These are phyloP conservation scores for Parmelia sp. DNA, from an alignment of 495 filamentous ascomycete species.

Conservation along the genomic window DNA sequence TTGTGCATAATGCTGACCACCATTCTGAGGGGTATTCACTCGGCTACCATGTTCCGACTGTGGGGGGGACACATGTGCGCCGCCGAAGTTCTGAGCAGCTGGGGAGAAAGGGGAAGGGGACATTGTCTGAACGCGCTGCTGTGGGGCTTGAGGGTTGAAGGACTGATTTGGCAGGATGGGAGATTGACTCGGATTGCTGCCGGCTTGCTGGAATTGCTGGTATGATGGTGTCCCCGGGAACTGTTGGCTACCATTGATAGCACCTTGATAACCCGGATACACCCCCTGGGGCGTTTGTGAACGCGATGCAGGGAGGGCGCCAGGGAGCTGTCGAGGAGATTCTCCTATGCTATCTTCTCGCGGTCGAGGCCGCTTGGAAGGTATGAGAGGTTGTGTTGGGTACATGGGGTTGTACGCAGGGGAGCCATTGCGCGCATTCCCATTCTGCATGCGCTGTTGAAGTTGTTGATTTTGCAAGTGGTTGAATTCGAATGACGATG, in stretches of 20 bases:
- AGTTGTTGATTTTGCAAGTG: slow-evolving; percentile 46
- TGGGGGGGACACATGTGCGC: slow-evolving; percentile 68
- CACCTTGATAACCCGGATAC: slow-evolving; percentile 56
- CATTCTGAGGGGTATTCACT: slow-evolving; percentile 68
- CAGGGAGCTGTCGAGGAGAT: slow-evolving; percentile 73
- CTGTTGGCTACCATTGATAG: slow-evolving; percentile 50
- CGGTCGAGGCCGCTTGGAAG: slow-evolving; percentile 78
- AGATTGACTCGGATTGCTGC: slow-evolving; percentile 76
- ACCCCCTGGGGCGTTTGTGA: slow-evolving; percentile 81
- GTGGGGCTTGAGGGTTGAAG: slow-evolving; percentile 56
- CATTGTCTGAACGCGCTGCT: slow-evolving; percentile 78
- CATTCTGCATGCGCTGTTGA: slow-evolving; percentile 72
- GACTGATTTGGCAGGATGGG: slow-evolving; percentile 75
- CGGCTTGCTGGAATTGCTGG: slow-evolving; percentile 76
- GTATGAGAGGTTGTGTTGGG: slow-evolving; percentile 74
- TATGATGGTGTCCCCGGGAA: slow-evolving; percentile 60
- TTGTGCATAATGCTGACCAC: slow-evolving; percentile 49
- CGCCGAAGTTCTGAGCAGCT: slow-evolving; percentile 65
- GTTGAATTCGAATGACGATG: slow-evolving; percentile 53
- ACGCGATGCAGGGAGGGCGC: slow-evolving; percentile 71
- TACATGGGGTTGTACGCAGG: slow-evolving; percentile 73
- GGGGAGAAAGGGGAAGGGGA: slow-evolving; percentile 90
- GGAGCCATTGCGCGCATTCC: slow-evolving; percentile 70
- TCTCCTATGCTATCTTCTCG: slow-evolving; percentile 74
- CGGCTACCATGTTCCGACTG: slow-evolving; percentile 69